Evolutionary conservation across 352 stramenopile genomes (phyloP), one percentile per base, ranked within the genome.

Genomic region (Phytophthora foliorum): DNA sequence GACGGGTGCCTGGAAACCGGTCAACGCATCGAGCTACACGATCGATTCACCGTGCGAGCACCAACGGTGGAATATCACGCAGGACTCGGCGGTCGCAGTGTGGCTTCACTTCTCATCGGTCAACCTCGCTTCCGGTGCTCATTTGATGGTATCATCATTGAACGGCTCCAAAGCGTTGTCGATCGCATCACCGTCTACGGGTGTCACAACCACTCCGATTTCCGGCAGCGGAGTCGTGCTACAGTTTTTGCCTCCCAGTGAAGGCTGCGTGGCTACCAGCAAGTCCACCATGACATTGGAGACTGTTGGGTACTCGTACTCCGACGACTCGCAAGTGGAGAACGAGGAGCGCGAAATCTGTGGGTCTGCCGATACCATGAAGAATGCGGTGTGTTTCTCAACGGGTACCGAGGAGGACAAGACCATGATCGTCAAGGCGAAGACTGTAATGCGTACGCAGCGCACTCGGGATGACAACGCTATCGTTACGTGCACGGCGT

Each of bases 361-460:
- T 25, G 80, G 78, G 16, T 63, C 76, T 32, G 77, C 65, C 8
- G 72, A 85, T 59, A 86, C 78, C n/a, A 86, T 89, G 80, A 80
- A 86, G 66, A 89, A 89, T 57, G 66, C 72, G 19, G 75, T 78
- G 63, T 87, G 78, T 29, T 81, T 79, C 27, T 59, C 64, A 54
- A 59, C 65, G 1, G 70, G 65, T 11, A 67, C 29, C 29, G 62
- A 71, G 5, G 48, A 75, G 13, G 74, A 88, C 38, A 72, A 75
- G 42, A 71, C 66, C 38, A 85, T 85, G 69, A 75, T 83, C 50
- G 10, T 53, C 7, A 75, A 73, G 16, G 74, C 80, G 11, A 78
- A 74, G 39, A 76, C 80, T 7, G 80, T 89, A 17, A 51, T 89
- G 56, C 78, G 80, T 16, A 85, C 80, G 3, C 75, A 89, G 50